Conservation (phyloP, 805 yeast genomes). For the Clavispora santaluciae region DNA sequence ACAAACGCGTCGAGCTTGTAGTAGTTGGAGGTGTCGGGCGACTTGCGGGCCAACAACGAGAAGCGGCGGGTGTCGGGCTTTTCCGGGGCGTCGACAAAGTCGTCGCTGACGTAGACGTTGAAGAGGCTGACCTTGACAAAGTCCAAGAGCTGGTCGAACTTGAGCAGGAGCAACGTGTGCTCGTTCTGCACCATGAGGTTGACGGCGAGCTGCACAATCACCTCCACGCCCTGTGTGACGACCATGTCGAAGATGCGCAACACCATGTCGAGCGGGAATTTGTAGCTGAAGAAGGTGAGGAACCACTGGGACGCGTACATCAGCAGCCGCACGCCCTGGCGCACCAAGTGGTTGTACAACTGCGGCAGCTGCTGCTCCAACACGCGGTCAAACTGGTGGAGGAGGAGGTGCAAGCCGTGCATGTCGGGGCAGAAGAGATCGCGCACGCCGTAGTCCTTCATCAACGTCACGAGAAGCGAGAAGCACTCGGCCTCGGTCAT, state of each 20-base stretch:
- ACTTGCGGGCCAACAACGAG: constrained; percentile 20
- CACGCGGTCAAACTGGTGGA: constrained; percentile 88
- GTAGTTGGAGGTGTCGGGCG: constrained; percentile 17
- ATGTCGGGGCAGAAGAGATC: constrained; percentile 78
- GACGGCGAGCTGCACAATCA: constrained; percentile 77
- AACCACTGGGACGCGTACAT: constrained; percentile 99
- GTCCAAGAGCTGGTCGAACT: constrained; percentile 72
- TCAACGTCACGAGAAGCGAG: constrained; percentile 69
- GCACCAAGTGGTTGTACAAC: constrained; percentile 66
- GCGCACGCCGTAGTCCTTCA: constrained; percentile 81
- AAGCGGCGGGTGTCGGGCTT: constrained; percentile 11
- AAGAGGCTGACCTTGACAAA: constrained; percentile 79
- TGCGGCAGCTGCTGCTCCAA: constrained; percentile 73
- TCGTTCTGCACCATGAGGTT: constrained; percentile 73
- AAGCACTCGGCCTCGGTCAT: constrained; percentile 83
- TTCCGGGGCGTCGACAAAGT: constrained; percentile 19
- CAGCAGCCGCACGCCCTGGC: constrained; percentile 85
- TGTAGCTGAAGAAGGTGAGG: constrained; percentile 88
- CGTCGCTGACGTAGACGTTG: constrained; percentile 54
- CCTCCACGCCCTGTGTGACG: constrained; percentile 87
- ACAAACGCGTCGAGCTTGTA: constrained; percentile 75
- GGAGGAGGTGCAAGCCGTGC: constrained; percentile 83
- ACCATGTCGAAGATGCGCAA: constrained; percentile 82
- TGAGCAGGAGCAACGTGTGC: constrained; percentile 49
- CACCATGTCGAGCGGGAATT: constrained; percentile 86